Conservation (phyloP, 2,329 filamentous ascomycete species). For the Calonectria henricotiae region DNA sequence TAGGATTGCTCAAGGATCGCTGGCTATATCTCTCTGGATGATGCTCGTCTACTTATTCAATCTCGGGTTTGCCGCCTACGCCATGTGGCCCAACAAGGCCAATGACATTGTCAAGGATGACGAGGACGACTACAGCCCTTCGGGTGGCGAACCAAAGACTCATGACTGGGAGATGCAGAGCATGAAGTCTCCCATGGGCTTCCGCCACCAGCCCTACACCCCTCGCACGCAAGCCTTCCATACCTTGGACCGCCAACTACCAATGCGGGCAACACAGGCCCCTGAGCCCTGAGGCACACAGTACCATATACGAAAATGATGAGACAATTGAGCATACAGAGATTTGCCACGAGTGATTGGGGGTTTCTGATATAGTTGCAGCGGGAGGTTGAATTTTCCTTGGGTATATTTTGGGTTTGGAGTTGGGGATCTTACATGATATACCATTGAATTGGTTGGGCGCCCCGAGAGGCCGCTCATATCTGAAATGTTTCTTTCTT, state of each 20-base stretch:
- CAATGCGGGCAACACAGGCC: constrained; percentile 62
- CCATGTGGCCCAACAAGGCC: constrained; percentile 71
- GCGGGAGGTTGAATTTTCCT: constrained; percentile 19
- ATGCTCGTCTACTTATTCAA: constrained; percentile 78
- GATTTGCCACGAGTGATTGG: neutral
- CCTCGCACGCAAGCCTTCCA: constrained; percentile 80
- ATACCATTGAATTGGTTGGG: constrained; percentile 28
- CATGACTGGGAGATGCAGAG: constrained; percentile 74
- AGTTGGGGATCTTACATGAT: constrained; percentile 32
- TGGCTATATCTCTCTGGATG: constrained; percentile 78
- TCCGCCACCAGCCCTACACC: constrained; percentile 68
- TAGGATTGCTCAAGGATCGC: constrained; percentile 77
- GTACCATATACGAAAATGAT: constrained; percentile 2
- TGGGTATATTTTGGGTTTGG: constrained; percentile 29
- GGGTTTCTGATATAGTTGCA: neutral
- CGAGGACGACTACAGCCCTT: constrained; percentile 61
- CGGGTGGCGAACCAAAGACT: constrained; percentile 58
- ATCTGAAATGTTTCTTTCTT: constrained; percentile 28
- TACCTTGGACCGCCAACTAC: constrained; percentile 73
- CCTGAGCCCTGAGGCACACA: neutral
- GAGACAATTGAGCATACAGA: neutral
- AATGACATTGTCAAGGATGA: constrained; percentile 66
- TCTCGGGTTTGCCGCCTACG: constrained; percentile 73
- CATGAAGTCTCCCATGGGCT: constrained; percentile 60
- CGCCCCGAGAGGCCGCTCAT: constrained; percentile 19